Evolutionary conservation across 345 rosid genomes (phyloP), one percentile per base, ranked within the genome.

Genomic region (Eucalyptus pauciflora): DNA sequence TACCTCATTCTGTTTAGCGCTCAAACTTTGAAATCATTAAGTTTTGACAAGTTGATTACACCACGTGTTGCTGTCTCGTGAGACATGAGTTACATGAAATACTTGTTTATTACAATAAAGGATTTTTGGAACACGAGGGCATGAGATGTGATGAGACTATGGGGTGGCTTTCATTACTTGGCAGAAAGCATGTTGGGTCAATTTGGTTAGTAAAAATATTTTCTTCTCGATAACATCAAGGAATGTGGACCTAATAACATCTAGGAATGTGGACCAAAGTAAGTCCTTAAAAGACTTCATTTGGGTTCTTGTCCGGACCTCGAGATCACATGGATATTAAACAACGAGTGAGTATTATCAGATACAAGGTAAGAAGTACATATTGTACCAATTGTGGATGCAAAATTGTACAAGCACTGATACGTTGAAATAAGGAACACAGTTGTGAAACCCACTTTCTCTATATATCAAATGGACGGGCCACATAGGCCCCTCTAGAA

Each of bases 371-470:
- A 18, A 52, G 58, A 52, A 52, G 24, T 18, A 52, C 10, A 22
- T 52, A 18, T 0, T 7, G 4, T 52, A 52, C 58, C 10, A 52
- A 52, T 18, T 18, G 4, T 10, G 58, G 24, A 52, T 52, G 24
- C 4, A 18, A 0, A 10, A 52, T 17, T 18, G 24, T 52, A 29
- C 5, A 22, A 6, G 6, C 8, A 56, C 0, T 1, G 3, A 1
- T 24, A 56, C 3, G 3, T 56, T 56, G 2, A 56, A 56, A 56
- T 56, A 24, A 56, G 24, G 24, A 52, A 18, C 24, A 52, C 2
- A 7, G 9, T 18, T 52, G 2, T 52, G 24, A 52, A 52, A 18
- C 24, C 4, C 10, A 52, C 4, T 3, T 7, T 18, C 4, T 18
- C 4, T 7, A 1, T 52, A 18, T 52, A 18, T 18, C 24, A 52